Evolutionary conservation across 1,139 yeast genomes (phyloP).

Genomic region (Scheffersomyces insectosa): DNA sequence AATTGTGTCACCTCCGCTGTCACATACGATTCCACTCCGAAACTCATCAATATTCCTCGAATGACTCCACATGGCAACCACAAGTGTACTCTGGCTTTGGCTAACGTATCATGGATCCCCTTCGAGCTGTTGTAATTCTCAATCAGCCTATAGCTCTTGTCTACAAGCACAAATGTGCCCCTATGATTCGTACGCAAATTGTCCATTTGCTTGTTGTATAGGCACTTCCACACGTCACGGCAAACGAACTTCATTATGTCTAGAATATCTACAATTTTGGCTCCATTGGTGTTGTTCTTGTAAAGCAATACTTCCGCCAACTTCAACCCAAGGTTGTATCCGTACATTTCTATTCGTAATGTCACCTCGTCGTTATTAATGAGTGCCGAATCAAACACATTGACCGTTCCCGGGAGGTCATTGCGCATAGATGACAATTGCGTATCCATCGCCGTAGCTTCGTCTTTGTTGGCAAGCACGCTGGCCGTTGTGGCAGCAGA

Average conservation of each 20-base stretch:
- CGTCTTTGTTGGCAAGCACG: constrained; percentile 7
- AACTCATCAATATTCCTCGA: constrained; percentile 71
- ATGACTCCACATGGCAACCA: constrained; percentile 87
- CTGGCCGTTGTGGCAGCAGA: not conserved
- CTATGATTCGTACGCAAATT: constrained; percentile 89
- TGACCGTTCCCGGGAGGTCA: constrained; percentile 47
- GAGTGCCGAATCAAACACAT: constrained; percentile 34
- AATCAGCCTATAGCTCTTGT: constrained; percentile 60
- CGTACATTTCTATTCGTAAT: constrained; percentile 65
- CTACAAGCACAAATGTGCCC: constrained; percentile 79
- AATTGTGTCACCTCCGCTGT: constrained; percentile 65
- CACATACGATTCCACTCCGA: constrained; percentile 69
- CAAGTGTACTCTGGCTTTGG: constrained; percentile 55
- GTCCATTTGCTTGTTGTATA: constrained; percentile 87
- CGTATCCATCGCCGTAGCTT: constrained; percentile 14
- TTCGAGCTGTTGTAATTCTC: constrained; percentile 53
- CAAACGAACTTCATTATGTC: constrained; percentile 91
- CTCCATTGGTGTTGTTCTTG: constrained; percentile 20
- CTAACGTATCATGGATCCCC: constrained; percentile 49
- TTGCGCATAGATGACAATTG: constrained; percentile 22
- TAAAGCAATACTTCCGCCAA: constrained; percentile 72
- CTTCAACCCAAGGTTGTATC: constrained; percentile 73
- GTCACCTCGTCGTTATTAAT: constrained; percentile 54
- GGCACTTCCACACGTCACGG: constrained; percentile 82
- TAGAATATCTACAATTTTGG: constrained; percentile 59